Evolutionary conservation across 1,284 basidiomycete species (phyloP).

Genomic region (Cystobasidiaceae sp.): DNA sequence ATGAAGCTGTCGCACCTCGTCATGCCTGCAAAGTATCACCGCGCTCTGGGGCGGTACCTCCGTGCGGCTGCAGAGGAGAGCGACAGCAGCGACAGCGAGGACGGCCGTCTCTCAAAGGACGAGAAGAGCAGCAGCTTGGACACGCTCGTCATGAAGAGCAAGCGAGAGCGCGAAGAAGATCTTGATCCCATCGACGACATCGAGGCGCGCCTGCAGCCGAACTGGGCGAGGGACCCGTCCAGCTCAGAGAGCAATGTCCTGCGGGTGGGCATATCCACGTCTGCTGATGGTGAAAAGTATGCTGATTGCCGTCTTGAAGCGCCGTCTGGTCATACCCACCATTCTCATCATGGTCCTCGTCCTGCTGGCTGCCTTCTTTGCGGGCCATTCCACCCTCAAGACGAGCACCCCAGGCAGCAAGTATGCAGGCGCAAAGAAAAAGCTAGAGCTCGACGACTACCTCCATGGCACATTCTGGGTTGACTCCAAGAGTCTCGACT

Average conservation of each 20-base stretch:
- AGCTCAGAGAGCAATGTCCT: constrained; percentile 13
- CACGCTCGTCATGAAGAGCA: constrained; percentile 6
- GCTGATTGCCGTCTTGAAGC: not conserved
- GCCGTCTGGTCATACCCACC: constrained; percentile 12
- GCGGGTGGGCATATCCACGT: not conserved
- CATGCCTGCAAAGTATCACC: constrained; percentile 5
- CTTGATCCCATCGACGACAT: not conserved
- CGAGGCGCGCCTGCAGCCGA: constrained; percentile 1
- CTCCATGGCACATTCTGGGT: constrained; percentile 78
- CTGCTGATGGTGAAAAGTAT: not conserved
- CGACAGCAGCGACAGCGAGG: constrained; percentile 13
- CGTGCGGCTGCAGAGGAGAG: not conserved
- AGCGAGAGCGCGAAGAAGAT: constrained; percentile 1
- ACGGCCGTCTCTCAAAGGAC: not conserved
- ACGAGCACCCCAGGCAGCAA: not conserved
- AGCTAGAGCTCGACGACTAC: constrained; percentile 73
- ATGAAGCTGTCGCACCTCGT: not conserved
- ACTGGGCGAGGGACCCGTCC: not conserved
- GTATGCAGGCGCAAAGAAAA: constrained; percentile 21
- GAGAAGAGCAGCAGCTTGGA: not conserved
- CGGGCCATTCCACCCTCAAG: constrained; percentile 2
- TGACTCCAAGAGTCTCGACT: constrained; percentile 55
- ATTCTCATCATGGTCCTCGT: constrained; percentile 26
- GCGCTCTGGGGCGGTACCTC: not conserved
- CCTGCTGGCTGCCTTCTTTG: constrained; percentile 26